These are phyloP conservation scores for Wickerhamiella domercqiae DNA, from an alignment of 805 yeast species.

Conservation along the genomic window DNA sequence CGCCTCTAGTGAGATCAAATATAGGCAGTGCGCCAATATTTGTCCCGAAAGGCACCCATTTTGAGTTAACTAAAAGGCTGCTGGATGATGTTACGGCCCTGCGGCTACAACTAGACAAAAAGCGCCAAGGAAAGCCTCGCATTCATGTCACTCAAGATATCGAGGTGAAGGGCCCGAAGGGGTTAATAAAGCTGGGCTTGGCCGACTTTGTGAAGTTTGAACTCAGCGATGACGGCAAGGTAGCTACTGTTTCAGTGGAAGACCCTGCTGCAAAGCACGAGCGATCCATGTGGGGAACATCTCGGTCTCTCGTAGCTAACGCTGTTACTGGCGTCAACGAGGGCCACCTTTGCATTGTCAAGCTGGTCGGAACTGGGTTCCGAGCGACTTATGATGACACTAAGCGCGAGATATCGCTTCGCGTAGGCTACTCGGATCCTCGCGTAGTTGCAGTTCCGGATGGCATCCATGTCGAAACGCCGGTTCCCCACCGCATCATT, in stretches of 20 bases:
- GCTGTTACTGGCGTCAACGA: conserved; percentile 78
- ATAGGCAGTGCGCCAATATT: conserved; percentile 70
- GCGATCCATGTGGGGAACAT: conserved; percentile 90
- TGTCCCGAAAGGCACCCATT: conserved; percentile 44
- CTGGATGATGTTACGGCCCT: conserved; percentile 23
- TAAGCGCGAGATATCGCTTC: conserved; percentile 48
- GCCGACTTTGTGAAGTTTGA: conserved; percentile 49
- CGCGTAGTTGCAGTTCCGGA: conserved; percentile 66
- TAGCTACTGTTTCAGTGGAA: conserved; percentile 40
- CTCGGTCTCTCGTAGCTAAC: conserved; percentile 63
- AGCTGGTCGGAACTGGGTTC: conserved; percentile 93
- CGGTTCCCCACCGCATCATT: conserved; percentile 72
- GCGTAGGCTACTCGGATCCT: conserved; percentile 75
- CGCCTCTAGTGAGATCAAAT: conserved; percentile 22
- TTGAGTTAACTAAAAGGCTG: conserved; percentile 23
- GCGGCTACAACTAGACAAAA: conserved; percentile 40
- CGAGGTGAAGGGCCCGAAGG: conserved; percentile 64
- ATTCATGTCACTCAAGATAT: conserved; percentile 43
- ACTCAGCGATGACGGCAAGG: conserved; percentile 23
- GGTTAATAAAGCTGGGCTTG: conserved; percentile 43
- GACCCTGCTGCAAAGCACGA: conserved; percentile 48
- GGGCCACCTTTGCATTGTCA: conserved; percentile 77
- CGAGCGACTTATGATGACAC: conserved; percentile 62
- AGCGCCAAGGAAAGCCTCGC: conserved; percentile 50
- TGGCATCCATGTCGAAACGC: conserved; percentile 57